Conservation (phyloP, 2,329 filamentous ascomycete species). For the Dothistroma septosporum region DNA sequence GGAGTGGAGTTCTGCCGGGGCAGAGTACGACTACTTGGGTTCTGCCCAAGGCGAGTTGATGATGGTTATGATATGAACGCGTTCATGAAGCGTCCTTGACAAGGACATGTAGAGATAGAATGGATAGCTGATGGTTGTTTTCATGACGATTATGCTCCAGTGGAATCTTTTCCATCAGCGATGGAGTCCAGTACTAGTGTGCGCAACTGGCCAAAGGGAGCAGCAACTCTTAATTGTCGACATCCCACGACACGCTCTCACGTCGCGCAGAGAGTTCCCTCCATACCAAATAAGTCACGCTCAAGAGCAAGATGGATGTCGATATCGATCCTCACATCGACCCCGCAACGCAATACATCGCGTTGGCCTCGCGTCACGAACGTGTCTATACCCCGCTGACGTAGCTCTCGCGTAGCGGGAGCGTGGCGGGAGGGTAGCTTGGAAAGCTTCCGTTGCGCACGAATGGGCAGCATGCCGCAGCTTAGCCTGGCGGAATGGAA, state of each 20-base stretch:
- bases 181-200: too few species aligned
- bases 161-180: too few species aligned
- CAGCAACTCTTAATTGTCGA: too few species aligned
- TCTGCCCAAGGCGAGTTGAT: constrained; percentile 9
- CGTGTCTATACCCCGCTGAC: neutral
- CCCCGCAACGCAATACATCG: neutral
- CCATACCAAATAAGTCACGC: too few species aligned
- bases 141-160: too few species aligned
- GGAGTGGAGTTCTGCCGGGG: constrained; percentile 16
- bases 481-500: neutral
- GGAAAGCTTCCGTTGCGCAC: neutral
- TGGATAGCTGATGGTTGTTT: neutral
- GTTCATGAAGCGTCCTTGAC: too few species aligned
- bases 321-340: neutral
- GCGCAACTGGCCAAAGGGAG: too few species aligned
- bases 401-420: neutral
- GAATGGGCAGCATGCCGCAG: neutral
- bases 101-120: too few species aligned
- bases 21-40: constrained; percentile 19
- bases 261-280: too few species aligned
- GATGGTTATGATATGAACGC: neutral
- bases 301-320: too few species aligned
- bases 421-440: too few species aligned
- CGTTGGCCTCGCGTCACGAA: neutral
- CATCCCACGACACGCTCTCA: too few species aligned